Base-by-base conservation (phyloP, 257 asterid species). In the Primulina tabacum region DNA sequence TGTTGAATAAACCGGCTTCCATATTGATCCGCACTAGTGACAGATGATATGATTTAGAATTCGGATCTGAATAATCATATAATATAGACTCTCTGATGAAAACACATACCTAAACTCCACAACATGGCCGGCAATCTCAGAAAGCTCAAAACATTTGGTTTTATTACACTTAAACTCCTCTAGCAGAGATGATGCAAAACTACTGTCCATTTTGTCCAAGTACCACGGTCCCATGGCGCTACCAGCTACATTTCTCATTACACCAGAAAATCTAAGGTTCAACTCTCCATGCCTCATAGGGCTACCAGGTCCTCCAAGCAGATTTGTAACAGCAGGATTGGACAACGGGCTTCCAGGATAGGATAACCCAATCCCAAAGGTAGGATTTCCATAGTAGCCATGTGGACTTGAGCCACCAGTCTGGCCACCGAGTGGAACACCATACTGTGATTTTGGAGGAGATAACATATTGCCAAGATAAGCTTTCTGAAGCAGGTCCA, bases 1-100 rank as follows among this genome's bases (percentile, higher is more conserved):
- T 93, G 98, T 71, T 93, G 98, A 74, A 93, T 93, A 81, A 93
- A 93, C 30, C 98, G 92, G 78, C 98, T 92, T 73, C 98, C 98
- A 80, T 92, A 92, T 71, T 92, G 98, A 73, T 92, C 98, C 47
- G 95, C 87, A 57, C 98, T 92, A 77, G 38, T 62, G 33, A 75
- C 34, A 73, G 62, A 73, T 53, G 67, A 28, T 14, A 12, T 56
- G 14, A 68, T 38, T 50, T 33, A 75, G 73, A 76, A 50, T 63
- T 62, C 61, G 82, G 69, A 53, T 65, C 69, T 62, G 34, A 77
- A 68, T 56, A 40, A 58, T 43, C 18, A 10, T 6, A 74, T 60
- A 53, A 68, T 32, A 60, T 50, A 16, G 57, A 16, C 2, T 50
- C 20, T 50, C 18, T 4, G 28, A 50, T 50, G n/a, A 17, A 24